These are phyloP conservation scores for Didymella glomerata DNA, from an alignment of 2,329 filamentous ascomycete species.

Conservation along the genomic window DNA sequence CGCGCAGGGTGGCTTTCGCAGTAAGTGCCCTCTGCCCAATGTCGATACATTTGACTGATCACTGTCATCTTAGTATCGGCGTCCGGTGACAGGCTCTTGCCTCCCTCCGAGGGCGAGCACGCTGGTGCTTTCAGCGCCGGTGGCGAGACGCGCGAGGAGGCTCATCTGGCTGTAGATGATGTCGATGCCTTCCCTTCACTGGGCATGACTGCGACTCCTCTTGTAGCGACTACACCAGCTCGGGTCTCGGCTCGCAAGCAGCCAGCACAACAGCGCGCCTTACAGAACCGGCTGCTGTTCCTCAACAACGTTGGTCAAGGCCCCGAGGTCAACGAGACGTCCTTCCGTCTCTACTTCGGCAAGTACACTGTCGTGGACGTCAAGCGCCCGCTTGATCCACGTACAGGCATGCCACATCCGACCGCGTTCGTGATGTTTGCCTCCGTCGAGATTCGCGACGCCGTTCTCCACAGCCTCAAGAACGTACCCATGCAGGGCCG, in stretches of 20 bases:
- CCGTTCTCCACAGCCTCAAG: not conserved
- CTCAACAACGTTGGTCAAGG: conserved; percentile 5
- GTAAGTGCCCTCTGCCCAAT: not conserved
- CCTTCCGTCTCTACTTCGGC: not conserved
- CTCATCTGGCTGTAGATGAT: not conserved
- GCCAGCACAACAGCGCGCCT: not conserved
- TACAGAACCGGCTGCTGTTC: conserved; percentile 3
- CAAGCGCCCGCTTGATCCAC: conserved; percentile 4
- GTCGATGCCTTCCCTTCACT: conserved; percentile 1
- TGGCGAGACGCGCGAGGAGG: not conserved
- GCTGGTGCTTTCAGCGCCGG: no score
- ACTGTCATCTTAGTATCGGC: not conserved
- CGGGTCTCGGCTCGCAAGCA: not conserved
- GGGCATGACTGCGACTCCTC: not conserved
- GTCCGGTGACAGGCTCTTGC: conserved; percentile 1
- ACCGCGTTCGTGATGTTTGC: conserved; percentile 3
- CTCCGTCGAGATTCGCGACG: not conserved
- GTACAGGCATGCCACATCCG: not conserved
- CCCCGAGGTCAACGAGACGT: not conserved
- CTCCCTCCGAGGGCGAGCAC: not conserved
- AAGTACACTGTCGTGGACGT: not conserved
- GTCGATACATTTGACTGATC: not conserved
- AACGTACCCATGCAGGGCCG: not conserved
- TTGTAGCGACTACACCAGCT: not conserved
- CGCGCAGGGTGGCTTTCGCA: not conserved